Base-by-base conservation (phyloP, 1,139 yeast species). In the Suhomyces taliae region DNA sequence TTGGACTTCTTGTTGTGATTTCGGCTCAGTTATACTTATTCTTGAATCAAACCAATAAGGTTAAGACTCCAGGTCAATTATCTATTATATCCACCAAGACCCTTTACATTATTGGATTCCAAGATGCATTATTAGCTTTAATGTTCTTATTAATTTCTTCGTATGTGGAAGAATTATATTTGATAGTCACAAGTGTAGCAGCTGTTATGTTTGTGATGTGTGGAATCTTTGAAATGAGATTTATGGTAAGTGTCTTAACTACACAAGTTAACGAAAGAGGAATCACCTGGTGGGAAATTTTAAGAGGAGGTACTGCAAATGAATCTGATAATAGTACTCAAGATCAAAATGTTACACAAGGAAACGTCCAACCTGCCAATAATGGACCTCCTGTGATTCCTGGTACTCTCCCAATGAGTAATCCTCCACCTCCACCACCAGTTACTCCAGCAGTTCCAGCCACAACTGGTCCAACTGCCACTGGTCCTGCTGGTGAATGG, bases 11-110 rank as follows among this genome's bases (percentile, higher is more conserved):
- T 6, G 48, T 71, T 0, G 57, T 90, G 33, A 82, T 45, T 7
- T 45, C 57, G 8, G 15, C 57, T 1, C 77, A 75, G 50, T 59
- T 74, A 34, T 51, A 58, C 39, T 55, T 73, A 33, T 64, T 69
- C 41, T 52, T 74, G 53, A 72, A 81, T 44, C 97, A 90, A 63
- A 85, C 87, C 82, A 79, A 82, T 48, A 69, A 72, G 33, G 79
- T 89, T 1, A 81, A 78, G 54, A 88, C 97, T 0, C 97, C 96
- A 0, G 90, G 96, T 0, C 84, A 87, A 8, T 76, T 88, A 38
- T 65, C 76, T 3, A 63, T 62, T 37, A 62, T 75, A 4, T 70
- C 78, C 15, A 58, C 64, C 33, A 54, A 61, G 7, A 61, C 77
- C 1, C 58, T 74, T 33, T 81, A 85, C 36, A 74, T 88, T 50